Evolutionary conservation across 2,329 filamentous ascomycete genomes (phyloP).

Genomic region (Monosporascus sp.): DNA sequence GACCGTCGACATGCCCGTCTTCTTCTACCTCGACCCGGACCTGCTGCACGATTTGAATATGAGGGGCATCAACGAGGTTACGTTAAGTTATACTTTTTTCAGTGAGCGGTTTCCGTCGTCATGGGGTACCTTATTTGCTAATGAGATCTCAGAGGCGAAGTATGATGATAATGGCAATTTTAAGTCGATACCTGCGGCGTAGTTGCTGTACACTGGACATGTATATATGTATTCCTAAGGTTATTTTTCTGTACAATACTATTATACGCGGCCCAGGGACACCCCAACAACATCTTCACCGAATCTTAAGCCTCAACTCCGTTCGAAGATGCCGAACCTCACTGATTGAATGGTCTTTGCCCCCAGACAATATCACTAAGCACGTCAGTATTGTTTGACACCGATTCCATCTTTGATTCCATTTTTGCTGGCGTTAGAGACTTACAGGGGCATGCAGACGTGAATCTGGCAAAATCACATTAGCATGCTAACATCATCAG

Average conservation of each 20-base stretch:
- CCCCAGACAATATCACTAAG: constrained; percentile 11
- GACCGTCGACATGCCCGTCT: constrained; percentile 98
- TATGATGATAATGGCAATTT: constrained; percentile 78
- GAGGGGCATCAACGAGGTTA: constrained; percentile 91
- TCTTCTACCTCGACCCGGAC: constrained; percentile 98
- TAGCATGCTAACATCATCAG: background rate
- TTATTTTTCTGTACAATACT: background rate
- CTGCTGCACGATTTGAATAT: constrained; percentile 88
- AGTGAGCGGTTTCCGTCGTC: constrained; percentile 56
- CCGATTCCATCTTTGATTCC: background rate
- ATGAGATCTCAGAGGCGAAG: constrained; percentile 59
- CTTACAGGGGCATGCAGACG: constrained; percentile 11
- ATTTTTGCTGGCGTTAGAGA: background rate
- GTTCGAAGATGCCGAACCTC: background rate
- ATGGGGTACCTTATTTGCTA: constrained; percentile 1
- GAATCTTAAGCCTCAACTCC: background rate
- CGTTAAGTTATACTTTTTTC: constrained; percentile 96
- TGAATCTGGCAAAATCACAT: constrained; percentile 8
- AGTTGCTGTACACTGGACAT: constrained; percentile 4
- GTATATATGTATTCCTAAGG: background rate
- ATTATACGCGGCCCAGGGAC: background rate
- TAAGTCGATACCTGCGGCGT: constrained; percentile 23
- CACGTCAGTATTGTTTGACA: background rate
- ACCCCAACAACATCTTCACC: background rate
- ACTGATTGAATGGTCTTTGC: constrained; percentile 10